Base-by-base conservation (phyloP, 306 rosid species). In the Parietaria judaica region DNA sequence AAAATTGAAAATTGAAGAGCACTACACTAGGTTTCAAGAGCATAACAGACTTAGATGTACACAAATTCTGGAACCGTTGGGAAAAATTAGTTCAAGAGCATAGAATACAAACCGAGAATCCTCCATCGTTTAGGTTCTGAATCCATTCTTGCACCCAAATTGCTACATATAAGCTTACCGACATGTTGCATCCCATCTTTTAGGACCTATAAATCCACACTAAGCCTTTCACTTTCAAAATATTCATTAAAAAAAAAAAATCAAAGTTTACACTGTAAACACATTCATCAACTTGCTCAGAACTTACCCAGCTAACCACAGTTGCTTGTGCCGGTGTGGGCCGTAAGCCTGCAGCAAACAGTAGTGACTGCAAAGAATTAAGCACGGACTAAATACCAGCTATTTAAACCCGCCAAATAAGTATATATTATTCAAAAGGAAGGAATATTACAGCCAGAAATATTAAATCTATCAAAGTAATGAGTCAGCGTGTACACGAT, bases 111-210 rank as follows among this genome's bases (percentile, higher is more conserved):
- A 92, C 99, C 99, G 31, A 92, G 55, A 65, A 92, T 76, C 72
- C 99, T 84, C 96, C 99, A 92, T 34, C 85, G 75, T 71, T 88
- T 88, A 54, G 98, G 96, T 66, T 92, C 99, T 0, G 96, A 92
- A 79, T 92, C 98, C 99, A 92, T 92, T 80, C 95, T 84, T 70
- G 99, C 86, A 4, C 99, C 99, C 82, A 90, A 77, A 67, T 80
- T 88, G 63, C 94, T 88, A 73, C 99, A 88, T 72, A 92, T 86
- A 60, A 92, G 73, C 80, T 82, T 86, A 62, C 99, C 96, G 36
- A 84, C 88, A 80, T 92, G 99, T 73, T 92, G 90, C 96, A 92
- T 88, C 50, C 96, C 99, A 78, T 92, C 99, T 79, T 82, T 88
- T 47, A 92, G 57, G 75, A 92, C 78, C 99, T 92, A 80, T 63